Evolutionary conservation across 2,329 filamentous ascomycete genomes (phyloP), one percentile per base, ranked within the genome.

Genomic region (Diplodia seriata): DNA sequence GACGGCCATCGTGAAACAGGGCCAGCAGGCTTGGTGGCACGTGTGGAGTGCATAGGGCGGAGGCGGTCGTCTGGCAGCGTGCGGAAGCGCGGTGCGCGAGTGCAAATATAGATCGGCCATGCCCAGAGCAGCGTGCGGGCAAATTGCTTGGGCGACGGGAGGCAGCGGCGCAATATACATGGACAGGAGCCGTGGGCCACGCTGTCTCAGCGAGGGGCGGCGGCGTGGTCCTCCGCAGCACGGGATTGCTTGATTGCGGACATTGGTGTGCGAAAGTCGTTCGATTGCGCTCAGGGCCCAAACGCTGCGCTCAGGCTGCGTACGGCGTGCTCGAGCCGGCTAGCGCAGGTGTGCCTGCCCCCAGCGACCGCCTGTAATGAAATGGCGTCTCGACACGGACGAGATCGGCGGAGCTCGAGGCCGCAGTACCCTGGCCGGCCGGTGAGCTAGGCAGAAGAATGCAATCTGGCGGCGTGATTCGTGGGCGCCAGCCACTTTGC

Each of bases 31-130:
- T 5, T n/a, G 23, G 18, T 49, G 57, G 57, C 57, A 62, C 57
- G 57, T 62, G 57, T 62, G 57, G 57, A 33, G 40, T 62, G 57
- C 57, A 47, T 62, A 62, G 57, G 57, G 57, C 57, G 40, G 56
- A 29, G 56, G 56, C 26, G 33, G 33, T 12, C 11, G 12, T 47
- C 29, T 26, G 36, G 23, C 55, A 26, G 38, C 5, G 8, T 9
- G 50, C 38, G 36, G 49, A 29, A 26, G 62, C 26, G 36, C 33
- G 51, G 62, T 65, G 29, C 49, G 23, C 20, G 29, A 14, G 23
- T 66, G 63, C 63, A 66, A 66, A 66, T 66, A 66, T 66, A 66
- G 63, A 59, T 59, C 56, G 56, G 15, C 56, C 56, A 40, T 65
- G 31, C 62, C 18, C 31, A 53, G 61, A 51, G 61, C 43, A 43